Base-by-base conservation (phyloP, 805 yeast species). In the Jamesozyma hellenica region DNA sequence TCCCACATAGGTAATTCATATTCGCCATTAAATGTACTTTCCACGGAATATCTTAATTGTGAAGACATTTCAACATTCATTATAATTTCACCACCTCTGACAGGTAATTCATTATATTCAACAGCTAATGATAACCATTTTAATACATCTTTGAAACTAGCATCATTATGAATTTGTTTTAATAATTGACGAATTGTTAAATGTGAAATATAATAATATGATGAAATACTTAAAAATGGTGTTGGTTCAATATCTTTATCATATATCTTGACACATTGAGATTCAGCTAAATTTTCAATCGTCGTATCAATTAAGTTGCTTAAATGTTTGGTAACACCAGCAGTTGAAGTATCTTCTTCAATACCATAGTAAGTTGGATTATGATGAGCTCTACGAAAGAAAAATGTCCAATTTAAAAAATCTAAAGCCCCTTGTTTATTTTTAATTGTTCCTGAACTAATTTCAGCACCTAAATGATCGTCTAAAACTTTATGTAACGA, bases 391-490 rank as follows among this genome's bases (percentile, higher is more conserved):
- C 99, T 70, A 15, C 92, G 95, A 63, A 78, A 81, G 71, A 92
- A 69, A 54, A 92, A 92, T 0, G 98, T 92, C 60, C 92, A 92
- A 12, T 96, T 96, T 18, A 92, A 70, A 94, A 97, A 92, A 44
- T 82, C 86, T 3, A 92, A 79, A 33, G 92, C 98, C 59, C 92
- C 97, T 33, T 85, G 94, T 26, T 88, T 77, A 45, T 77, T 86
- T 1, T 94, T 82, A 4, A 92, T 96, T 0, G 95, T 85, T 1
- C 98, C 98, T 16, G 92, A 65, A 0, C 96, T 78, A 25, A 94
- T 86, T 60, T 92, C 99, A 0, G 99, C 99, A 62, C 94, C 94
- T 54, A 92, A 69, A 52, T 90, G 92, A 54, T 92, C 98, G 32
- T 85, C 88, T 28, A 92, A 62, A 46, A 83, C 86, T 1, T 74